Conservation (phyloP, 2,329 filamentous ascomycete species). For the Hymenoscyphus repandus region DNA sequence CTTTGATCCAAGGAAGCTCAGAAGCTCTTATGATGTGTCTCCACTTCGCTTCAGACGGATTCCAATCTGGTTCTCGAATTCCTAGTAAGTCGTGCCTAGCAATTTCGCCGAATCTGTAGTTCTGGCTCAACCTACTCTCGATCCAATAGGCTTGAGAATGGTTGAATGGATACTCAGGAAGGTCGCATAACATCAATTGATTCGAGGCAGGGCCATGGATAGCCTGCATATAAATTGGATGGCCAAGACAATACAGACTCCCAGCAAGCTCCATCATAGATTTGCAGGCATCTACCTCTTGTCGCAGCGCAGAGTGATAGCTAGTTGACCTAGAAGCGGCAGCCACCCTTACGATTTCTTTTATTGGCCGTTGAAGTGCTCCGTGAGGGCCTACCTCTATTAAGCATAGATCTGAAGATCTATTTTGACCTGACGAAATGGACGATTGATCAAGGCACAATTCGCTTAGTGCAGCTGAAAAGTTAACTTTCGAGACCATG, state of each 20-base stretch:
- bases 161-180: slow-evolving; percentile 50
- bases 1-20: slow-evolving; percentile 27
- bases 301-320: neutral
- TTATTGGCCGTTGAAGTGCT: neutral
- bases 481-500: neutral
- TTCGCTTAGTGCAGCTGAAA: neutral
- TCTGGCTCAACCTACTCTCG: slow-evolving; percentile 42
- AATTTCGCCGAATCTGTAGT: slow-evolving; percentile 40
- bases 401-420: neutral
- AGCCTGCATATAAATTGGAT: neutral
- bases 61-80: slow-evolving; percentile 15
- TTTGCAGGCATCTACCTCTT: neutral
- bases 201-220: neutral
- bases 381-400: neutral
- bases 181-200: slow-evolving; percentile 31
- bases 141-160: slow-evolving; percentile 46
- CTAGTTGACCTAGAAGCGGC: neutral
- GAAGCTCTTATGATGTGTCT: slow-evolving; percentile 22
- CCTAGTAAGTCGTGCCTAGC: slow-evolving; percentile 35
- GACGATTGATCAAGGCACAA: neutral
- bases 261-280: neutral
- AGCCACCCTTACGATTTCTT: neutral
- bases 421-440: neutral
- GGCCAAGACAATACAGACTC: neutral
- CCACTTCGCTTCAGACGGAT: slow-evolving; percentile 24